A percentile compares a stretch with the other conserved stretches of the same genome.
phyloP scores from a whole-genome alignment of 495 filamentous ascomycete species.

The Tetracladium setigerum region DNA sequence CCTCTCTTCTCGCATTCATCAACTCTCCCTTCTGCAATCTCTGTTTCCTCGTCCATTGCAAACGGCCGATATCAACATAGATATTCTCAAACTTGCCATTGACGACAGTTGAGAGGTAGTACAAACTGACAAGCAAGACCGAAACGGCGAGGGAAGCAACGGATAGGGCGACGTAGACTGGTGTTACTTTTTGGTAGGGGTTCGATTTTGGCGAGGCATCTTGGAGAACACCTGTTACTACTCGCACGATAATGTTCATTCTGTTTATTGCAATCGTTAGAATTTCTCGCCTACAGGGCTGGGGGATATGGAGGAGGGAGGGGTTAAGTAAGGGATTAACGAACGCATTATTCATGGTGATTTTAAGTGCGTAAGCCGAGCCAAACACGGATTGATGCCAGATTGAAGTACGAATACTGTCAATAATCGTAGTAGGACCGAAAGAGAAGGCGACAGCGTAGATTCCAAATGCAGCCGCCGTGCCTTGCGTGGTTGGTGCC shows the following conservation, averaged over 20 bases:
- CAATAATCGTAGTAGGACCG: slow-evolving; percentile 36
- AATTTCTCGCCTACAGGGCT: not conserved
- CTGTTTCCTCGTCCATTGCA: slow-evolving; percentile 37
- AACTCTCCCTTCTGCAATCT: slow-evolving; percentile 26
- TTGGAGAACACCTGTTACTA: slow-evolving; percentile 35
- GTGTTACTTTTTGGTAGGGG: slow-evolving; percentile 31
- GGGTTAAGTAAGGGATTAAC: not conserved
- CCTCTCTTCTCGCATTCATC: slow-evolving; percentile 24
- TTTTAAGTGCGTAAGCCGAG: slow-evolving; percentile 34
- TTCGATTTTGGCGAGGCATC: slow-evolving; percentile 29
- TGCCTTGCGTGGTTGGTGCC: slow-evolving; percentile 26
- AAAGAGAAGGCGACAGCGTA: slow-evolving; percentile 34
- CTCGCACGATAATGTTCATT: slow-evolving; percentile 37
- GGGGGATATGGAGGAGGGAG: not conserved
- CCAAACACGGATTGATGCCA: slow-evolving; percentile 39
- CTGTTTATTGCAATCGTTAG: slow-evolving; percentile 11
- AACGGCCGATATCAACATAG: slow-evolving; percentile 16
- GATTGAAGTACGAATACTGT: slow-evolving; percentile 35
- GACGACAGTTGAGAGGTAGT: slow-evolving; percentile 6
- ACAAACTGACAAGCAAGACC: slow-evolving; percentile 23
- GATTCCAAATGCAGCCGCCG: slow-evolving; percentile 35
- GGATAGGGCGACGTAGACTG: slow-evolving; percentile 34
- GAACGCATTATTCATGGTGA: slow-evolving; percentile 33
- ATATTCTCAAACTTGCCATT: not conserved
- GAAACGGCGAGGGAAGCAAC: slow-evolving; percentile 26